Base-by-base conservation (phyloP, 495 filamentous ascomycete genomes). In the Letharia columbiana region DNA sequence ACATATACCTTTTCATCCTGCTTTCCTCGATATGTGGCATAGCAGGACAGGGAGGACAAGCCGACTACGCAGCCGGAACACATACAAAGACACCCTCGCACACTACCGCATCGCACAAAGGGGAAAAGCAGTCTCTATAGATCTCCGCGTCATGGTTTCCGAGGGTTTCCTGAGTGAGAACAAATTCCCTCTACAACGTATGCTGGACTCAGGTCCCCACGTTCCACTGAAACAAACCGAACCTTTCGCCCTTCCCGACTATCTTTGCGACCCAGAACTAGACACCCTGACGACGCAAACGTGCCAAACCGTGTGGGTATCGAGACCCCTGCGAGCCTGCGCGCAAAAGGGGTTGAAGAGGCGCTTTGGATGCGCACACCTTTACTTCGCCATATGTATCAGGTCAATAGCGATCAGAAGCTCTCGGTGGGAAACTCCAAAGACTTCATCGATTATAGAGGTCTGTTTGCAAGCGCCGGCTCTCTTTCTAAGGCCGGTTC, bases 61-160 rank as follows among this genome's bases (percentile, higher is more conserved):
- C 84, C 1, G 82, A 84, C 10, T 89, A 90, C 73, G 80, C 82
- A n/a, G 83, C 85, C 2, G 84, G n/a, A 88, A 87, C 70, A 81
- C 82, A 62, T 88, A 84, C 75, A 75, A 71, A 67, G 84, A 82
- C 58, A 73, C 74, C 1, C 76, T 82, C 23, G 71, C 70, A 11
- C 63, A 59, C 28, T 72, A 73, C 61, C 71, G 77, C 12, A 63
- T 52, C 37, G 31, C 33, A 1, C 66, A 63, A 9, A 71, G 74
- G 15, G 66, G 72, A 10, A 62, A 63, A 13, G 71, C 73, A n/a
- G 61, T 64, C 33, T 52, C 67, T 3, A 47, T 78, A 37, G 64
- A 75, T 60, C 67, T 71, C 40, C 64, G 69, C 39, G 13, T 37
- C 44, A 66, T 69, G 63, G n/a, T 49, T 18, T 49, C 67, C 44